phyloP scores from a whole-genome alignment of 306 rosid genomes.

The Urtica urens region DNA sequence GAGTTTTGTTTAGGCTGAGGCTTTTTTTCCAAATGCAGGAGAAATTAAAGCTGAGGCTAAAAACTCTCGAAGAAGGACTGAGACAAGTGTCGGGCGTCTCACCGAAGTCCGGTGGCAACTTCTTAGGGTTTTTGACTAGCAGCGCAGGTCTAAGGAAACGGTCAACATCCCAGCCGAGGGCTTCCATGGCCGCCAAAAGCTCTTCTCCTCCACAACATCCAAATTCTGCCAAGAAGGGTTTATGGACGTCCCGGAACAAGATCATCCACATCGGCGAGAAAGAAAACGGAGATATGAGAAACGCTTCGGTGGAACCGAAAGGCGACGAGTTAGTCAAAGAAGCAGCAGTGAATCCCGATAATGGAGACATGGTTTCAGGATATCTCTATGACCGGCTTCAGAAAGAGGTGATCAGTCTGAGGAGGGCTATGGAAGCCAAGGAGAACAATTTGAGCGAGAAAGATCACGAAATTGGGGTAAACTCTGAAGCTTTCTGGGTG shows the following conservation, averaged over 20 bases:
- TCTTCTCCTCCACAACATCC: slow-evolving; percentile 39
- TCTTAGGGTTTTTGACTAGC: slow-evolving; percentile 56
- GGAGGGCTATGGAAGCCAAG: slow-evolving; percentile 54
- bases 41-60: slow-evolving; percentile 73
- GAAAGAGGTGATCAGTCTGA: slow-evolving; percentile 64
- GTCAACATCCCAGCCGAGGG: slow-evolving; percentile 71
- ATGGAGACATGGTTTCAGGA: slow-evolving; percentile 65
- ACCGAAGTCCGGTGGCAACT: slow-evolving; percentile 41
- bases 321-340: slow-evolving; percentile 13
- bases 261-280: slow-evolving; percentile 56
- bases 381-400: slow-evolving; percentile 81
- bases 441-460: slow-evolving; percentile 39
- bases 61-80: slow-evolving; percentile 78
- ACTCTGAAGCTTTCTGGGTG: neutral
- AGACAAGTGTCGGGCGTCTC: slow-evolving; percentile 41
- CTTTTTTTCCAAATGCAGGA: slow-evolving; percentile 36
- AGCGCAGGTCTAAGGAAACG: slow-evolving; percentile 52
- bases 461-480: slow-evolving; percentile 85
- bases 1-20: slow-evolving; percentile 3
- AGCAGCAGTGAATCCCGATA: slow-evolving; percentile 21
- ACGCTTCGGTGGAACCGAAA: slow-evolving; percentile 14
- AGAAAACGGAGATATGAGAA: slow-evolving; percentile 28
- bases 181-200: slow-evolving; percentile 27
- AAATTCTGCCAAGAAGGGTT: slow-evolving; percentile 38
- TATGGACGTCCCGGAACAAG: slow-evolving; percentile 65